Evolutionary conservation across 2,329 filamentous ascomycete genomes (phyloP).

Genomic region (Aspergillus sp.): DNA sequence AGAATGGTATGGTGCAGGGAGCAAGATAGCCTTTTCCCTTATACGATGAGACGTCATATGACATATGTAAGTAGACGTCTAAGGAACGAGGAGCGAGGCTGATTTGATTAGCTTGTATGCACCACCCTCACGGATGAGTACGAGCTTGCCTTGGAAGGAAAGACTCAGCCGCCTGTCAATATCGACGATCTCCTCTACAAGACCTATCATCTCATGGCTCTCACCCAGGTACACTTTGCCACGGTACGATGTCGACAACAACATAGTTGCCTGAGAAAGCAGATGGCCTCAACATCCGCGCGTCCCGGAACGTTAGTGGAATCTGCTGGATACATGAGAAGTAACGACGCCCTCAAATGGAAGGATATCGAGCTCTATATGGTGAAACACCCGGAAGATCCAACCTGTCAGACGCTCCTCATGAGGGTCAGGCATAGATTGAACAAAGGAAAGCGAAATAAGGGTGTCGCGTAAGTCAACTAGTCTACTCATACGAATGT

Average conservation of each 20-base stretch:
- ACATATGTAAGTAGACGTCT: background rate
- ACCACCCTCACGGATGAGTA: background rate
- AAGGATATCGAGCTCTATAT: conserved; percentile 26
- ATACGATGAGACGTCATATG: background rate
- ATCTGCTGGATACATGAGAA: conserved; percentile 12
- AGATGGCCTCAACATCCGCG: background rate
- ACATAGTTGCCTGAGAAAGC: background rate
- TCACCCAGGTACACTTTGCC: background rate
- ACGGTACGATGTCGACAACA: background rate
- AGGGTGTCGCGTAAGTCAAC: conserved; percentile 17
- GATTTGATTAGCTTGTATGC: background rate
- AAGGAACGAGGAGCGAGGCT: background rate
- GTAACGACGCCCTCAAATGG: conserved; percentile 23
- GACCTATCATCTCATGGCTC: background rate
- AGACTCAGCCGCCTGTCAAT: background rate
- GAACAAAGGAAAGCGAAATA: conserved; percentile 24
- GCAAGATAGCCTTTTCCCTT: background rate
- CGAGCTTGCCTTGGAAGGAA: background rate
- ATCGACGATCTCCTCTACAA: background rate
- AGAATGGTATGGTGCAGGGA: background rate
- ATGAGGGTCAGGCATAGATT: conserved; percentile 19
- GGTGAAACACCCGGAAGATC: conserved; percentile 23
- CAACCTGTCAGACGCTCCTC: conserved; percentile 19
- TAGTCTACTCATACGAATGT: background rate
- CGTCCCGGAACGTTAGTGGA: background rate